A percentile compares a stretch with the other conserved stretches of the same genome.
Conservation (phyloP, 352 stramenopile species). For the Phytophthora cryptogea region DNA sequence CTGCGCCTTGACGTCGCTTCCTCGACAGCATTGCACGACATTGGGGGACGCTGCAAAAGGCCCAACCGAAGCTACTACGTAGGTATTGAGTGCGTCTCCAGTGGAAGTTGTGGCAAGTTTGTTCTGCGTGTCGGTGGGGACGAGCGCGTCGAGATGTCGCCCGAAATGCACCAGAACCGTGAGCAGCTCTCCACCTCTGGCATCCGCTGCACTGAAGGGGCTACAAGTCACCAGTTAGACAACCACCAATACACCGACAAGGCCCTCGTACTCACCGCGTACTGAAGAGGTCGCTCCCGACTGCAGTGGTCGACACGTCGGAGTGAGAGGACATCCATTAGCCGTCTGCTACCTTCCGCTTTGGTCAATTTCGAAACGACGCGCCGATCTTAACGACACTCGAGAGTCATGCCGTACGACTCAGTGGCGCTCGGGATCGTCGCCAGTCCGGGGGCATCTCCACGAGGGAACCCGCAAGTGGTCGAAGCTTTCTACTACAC, state of each 20-base stretch:
- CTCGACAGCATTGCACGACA: constrained; percentile 13
- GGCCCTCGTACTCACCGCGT: constrained; percentile 29
- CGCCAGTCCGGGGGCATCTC: constrained; percentile 48
- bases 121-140: constrained; percentile 1
- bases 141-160: constrained; percentile 37
- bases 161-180: constrained; percentile 61
- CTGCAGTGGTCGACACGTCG: not conserved
- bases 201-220: constrained; percentile 56
- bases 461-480: constrained; percentile 39
- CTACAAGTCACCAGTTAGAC: constrained; percentile 20
- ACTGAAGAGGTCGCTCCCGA: not conserved
- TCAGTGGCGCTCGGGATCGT: constrained; percentile 44
- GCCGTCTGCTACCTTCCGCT: constrained; percentile 8
- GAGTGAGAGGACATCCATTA: constrained; percentile 50
- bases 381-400: constrained; percentile 1
- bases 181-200: constrained; percentile 44
- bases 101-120: not conserved
- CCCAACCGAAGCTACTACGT: constrained; percentile 43
- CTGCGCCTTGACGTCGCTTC: constrained; percentile 7
- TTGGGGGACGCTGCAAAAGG: constrained; percentile 19
- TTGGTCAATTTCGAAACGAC: constrained; percentile 16
- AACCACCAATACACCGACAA: not conserved
- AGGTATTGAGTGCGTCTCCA: constrained; percentile 25
- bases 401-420: constrained; percentile 41
- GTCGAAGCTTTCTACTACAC: constrained; percentile 67